Base-by-base conservation (phyloP, 2,329 filamentous ascomycete genomes). In the Colletotrichum australisinense region DNA sequence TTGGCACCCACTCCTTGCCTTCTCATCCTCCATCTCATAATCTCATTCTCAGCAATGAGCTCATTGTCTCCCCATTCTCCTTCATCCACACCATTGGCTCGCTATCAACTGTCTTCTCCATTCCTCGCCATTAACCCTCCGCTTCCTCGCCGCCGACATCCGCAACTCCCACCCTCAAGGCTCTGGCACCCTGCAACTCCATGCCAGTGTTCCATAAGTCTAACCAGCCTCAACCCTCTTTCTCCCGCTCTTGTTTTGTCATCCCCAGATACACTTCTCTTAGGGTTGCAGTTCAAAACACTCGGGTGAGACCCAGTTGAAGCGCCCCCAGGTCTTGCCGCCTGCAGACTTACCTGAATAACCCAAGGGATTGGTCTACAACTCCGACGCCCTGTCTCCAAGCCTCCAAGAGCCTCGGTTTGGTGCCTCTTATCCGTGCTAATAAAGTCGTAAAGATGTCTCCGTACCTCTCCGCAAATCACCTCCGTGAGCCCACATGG, bases 11-110 rank as follows among this genome's bases (percentile, higher is more conserved):
- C 67, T 66, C 60, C 60, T 24, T 56, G 26, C 38, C 26, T 62
- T 56, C 56, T 71, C 60, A 38, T 42, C 67, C 71, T n/a, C 62
- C 60, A 66, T 66, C 67, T 55, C 26, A 19, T 49, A n/a, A 66
- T 71, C 67, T 55, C 42, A 19, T 49, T 49, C 42, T 49, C 12
- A 57, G 66, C 70, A 65, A 66, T 70, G 67, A 65, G 67, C 70
- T 65, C 67, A 73, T 65, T 55, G 55, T 70, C 70, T 69, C 59
- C 55, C 58, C 30, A 46, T 69, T 58, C 52, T 26, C 26, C 46
- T 38, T 24, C 42, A 42, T 72, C 59, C 24, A 63, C 32, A 60
- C 58, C 42, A 49, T 49, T 49, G 42, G 42, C 42, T 46, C 24
- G 19, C 60, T 16, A 14, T 22, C 46, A 30, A 57, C 35, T 32